Conservation (phyloP, 1,139 yeast genomes). For the Debaryomycetaceae sp. region DNA sequence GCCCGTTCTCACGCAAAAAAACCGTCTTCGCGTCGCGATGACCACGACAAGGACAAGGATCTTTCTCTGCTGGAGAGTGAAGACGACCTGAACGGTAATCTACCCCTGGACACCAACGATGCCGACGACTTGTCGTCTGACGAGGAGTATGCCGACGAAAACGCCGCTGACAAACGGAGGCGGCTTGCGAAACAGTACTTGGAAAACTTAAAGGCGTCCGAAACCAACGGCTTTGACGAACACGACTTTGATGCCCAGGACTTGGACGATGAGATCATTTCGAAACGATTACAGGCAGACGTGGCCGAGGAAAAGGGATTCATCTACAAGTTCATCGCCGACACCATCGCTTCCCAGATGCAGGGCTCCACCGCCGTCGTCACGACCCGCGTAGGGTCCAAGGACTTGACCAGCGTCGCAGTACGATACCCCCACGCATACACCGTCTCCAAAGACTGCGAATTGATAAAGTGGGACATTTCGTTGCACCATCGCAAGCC, state of each 20-base stretch:
- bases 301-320: slow-evolving; percentile 85
- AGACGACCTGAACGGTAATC: slow-evolving; percentile 9
- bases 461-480: slow-evolving; percentile 64
- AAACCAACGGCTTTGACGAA: slow-evolving; percentile 20
- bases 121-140: slow-evolving; percentile 43
- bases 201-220: slow-evolving; percentile 56
- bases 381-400: slow-evolving; percentile 49
- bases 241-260: slow-evolving; percentile 82
- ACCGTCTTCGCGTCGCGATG: slow-evolving; percentile 3
- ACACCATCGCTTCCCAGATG: slow-evolving; percentile 30
- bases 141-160: slow-evolving; percentile 64
- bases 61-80: slow-evolving; percentile 32
- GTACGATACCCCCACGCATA: slow-evolving; percentile 52
- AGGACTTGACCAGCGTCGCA: slow-evolving; percentile 43
- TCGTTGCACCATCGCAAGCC: slow-evolving; percentile 27
- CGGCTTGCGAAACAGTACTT: slow-evolving; percentile 88
- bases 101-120: slow-evolving; percentile 18
- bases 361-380: slow-evolving; percentile 24
- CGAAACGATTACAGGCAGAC: slow-evolving; percentile 72
- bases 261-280: slow-evolving; percentile 74
- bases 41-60: slow-evolving; percentile 11
- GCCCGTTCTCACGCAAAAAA: slow-evolving; percentile 6
- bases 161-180: slow-evolving; percentile 88
- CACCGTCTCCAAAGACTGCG: slow-evolving; percentile 76
- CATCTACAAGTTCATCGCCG: slow-evolving; percentile 59